These are phyloP conservation scores for Reutealis trisperma DNA, from an alignment of 345 rosid genomes.

Conservation along the genomic window DNA sequence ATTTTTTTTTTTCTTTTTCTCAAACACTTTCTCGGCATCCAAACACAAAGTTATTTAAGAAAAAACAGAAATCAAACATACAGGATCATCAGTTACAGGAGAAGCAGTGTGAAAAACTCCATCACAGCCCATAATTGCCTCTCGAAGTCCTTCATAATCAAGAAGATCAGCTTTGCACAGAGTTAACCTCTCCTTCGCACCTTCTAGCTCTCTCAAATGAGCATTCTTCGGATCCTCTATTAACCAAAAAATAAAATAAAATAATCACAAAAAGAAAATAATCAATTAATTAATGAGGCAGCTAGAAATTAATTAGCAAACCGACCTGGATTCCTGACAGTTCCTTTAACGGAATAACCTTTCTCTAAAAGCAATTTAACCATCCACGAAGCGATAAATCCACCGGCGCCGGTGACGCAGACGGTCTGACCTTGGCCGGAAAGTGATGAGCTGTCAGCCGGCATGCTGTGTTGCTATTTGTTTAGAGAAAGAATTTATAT, in stretches of 20 bases:
- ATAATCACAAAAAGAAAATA: not conserved
- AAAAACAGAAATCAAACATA: conserved; percentile 29
- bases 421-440: conserved; percentile 55
- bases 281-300: too few species aligned
- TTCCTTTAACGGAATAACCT: conserved; percentile 85
- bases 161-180: conserved; percentile 81
- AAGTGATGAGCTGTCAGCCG: conserved; percentile 29
- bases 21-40: conserved; percentile 23
- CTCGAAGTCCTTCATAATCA: conserved; percentile 58
- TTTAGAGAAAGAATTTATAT: not conserved
- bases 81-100: conserved; percentile 96
- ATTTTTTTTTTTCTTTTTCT: not conserved
- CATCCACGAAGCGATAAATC: conserved; percentile 97
- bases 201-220: conserved; percentile 85
- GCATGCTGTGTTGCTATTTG: conserved; percentile 9
- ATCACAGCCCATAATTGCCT: conserved; percentile 76
- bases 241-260: not conserved
- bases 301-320: not conserved
- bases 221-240: conserved; percentile 80
- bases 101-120: conserved; percentile 99
- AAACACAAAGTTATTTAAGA: conserved; percentile 1
- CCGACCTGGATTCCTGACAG: conserved; percentile 82
- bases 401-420: conserved; percentile 98
- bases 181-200: conserved; percentile 80
- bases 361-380: conserved; percentile 77